Percentiles rank a stretch among this genome's conserved stretches.
Evolutionary conservation across 2,329 filamentous ascomycete genomes (phyloP).

Genomic region (Bipolaris victoriae): DNA sequence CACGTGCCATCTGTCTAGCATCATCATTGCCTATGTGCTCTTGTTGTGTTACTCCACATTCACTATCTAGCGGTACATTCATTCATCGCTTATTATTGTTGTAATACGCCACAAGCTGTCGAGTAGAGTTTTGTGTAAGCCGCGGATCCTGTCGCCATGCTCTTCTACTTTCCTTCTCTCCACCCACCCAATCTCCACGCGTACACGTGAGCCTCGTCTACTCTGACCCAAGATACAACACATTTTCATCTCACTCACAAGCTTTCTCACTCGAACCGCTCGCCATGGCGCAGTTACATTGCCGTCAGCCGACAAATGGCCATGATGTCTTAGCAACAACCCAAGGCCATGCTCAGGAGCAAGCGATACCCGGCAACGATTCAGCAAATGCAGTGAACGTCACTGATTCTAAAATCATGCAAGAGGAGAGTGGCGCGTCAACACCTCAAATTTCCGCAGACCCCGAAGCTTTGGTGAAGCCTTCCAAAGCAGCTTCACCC

Average conservation of each 20-base stretch:
- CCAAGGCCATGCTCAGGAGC: conserved; percentile 5
- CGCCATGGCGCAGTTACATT: neutral
- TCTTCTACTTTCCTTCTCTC: conserved; percentile 18
- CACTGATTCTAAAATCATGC: neutral
- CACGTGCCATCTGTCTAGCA: conserved; percentile 13
- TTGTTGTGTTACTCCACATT: conserved; percentile 1
- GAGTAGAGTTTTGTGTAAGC: neutral
- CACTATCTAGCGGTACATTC: neutral
- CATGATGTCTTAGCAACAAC: neutral
- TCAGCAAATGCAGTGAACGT: neutral
- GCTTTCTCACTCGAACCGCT: too few relatives aligned
- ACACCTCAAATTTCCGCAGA: neutral
- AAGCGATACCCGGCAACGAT: conserved; percentile 6
- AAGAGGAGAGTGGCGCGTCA: neutral
- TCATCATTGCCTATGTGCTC: conserved; percentile 5
- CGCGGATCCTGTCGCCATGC: conserved; percentile 19
- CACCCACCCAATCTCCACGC: conserved; percentile 18
- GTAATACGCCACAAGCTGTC: neutral
- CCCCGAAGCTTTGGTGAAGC: neutral
- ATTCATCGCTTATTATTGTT: conserved; percentile 2
- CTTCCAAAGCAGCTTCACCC: conserved; percentile 9
- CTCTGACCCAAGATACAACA: neutral
- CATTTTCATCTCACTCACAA: neutral
- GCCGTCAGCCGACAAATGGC: neutral
- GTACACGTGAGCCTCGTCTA: conserved; percentile 19